Conservation (phyloP, 371 early-diverging fungal genomes). For the Rhizopus arrhizus region DNA sequence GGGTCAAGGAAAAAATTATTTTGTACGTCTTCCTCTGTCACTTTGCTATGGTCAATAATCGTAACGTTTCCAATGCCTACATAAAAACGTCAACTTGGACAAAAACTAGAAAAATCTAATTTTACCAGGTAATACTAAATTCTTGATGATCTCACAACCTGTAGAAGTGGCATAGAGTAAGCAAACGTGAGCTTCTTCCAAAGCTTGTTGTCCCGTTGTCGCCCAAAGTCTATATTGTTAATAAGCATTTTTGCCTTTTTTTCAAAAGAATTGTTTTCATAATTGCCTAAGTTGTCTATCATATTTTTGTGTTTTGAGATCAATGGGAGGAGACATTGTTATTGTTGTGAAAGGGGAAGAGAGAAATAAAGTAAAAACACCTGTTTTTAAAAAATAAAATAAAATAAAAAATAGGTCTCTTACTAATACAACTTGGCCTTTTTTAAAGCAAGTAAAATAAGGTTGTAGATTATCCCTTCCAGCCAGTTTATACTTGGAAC, state of each 20-base stretch:
- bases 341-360: slow-evolving; percentile 5
- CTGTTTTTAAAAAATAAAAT: neutral
- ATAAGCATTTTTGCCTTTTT: neutral
- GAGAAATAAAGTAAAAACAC: neutral
- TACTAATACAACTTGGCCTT: neutral
- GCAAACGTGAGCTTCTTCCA: slow-evolving; percentile 81
- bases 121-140: slow-evolving; percentile 91
- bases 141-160: slow-evolving; percentile 91
- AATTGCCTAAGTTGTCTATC: slow-evolving; percentile 87
- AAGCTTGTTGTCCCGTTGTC: slow-evolving; percentile 83
- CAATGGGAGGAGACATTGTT: slow-evolving; percentile 41
- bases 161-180: slow-evolving; percentile 82
- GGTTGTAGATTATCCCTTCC: neutral
- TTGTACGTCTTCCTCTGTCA: slow-evolving; percentile 70
- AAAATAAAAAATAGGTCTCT: neutral
- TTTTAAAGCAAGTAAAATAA: neutral
- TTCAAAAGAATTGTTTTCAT: neutral
- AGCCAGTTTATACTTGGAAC: no score
- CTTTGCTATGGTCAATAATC: slow-evolving; percentile 72
- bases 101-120: neutral
- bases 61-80: slow-evolving; percentile 88
- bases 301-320: slow-evolving; percentile 79
- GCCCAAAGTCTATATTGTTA: slow-evolving; percentile 81
- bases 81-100: neutral
- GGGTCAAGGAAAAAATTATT: slow-evolving; percentile 88